phyloP scores from a whole-genome alignment of 1,284 basidiomycete genomes.

The Golubevia pallescens region DNA sequence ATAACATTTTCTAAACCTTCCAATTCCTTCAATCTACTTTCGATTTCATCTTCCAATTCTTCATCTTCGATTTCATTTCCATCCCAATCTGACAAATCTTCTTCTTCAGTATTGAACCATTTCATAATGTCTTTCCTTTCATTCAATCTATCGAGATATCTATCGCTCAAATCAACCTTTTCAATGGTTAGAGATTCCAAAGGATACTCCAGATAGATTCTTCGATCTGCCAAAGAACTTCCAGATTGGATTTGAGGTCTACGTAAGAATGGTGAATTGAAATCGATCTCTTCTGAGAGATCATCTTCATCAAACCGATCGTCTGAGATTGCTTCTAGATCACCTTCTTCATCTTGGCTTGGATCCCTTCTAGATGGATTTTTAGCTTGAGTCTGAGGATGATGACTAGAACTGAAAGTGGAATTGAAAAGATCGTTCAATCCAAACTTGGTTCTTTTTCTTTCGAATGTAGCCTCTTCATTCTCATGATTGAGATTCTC shows the following conservation, averaged over 20 bases:
- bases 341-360: not conserved
- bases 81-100: not conserved
- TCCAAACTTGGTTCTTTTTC: not conserved
- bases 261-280: not conserved
- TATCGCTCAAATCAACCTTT: not conserved
- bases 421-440: not conserved
- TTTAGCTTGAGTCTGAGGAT: not conserved
- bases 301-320: not conserved
- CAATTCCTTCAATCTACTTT: not conserved
- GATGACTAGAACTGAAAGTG: not conserved
- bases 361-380: not conserved
- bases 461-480: too few species aligned
- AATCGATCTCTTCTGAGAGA: not conserved
- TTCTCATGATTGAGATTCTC: too few species aligned
- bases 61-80: not conserved
- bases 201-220: not conserved
- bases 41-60: not conserved
- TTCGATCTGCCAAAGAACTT: not conserved
- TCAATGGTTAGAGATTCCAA: not conserved
- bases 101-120: not conserved
- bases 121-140: not conserved
- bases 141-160: not conserved
- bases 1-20: not conserved
- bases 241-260: not conserved
- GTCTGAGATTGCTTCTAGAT: too few species aligned